These are phyloP conservation scores for Acorus calamus DNA, from an alignment of 106 monocot genomes.

Conservation along the genomic window DNA sequence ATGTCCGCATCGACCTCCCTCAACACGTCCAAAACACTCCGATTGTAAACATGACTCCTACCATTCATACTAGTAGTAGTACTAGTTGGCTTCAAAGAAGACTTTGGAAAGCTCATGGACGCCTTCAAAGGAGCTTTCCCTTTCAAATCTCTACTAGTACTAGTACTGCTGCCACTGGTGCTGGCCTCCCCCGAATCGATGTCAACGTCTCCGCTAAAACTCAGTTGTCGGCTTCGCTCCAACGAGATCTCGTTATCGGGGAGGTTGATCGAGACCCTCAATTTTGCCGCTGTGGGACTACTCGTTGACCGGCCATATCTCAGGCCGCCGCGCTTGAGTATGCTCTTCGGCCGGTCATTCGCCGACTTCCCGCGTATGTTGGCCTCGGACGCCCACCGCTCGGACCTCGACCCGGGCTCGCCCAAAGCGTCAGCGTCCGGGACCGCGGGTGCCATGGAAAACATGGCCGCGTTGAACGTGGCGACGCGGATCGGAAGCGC, in stretches of 20 bases:
- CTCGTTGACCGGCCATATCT: too few relatives aligned
- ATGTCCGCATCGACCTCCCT: constrained; percentile 70
- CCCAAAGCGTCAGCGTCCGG: not conserved
- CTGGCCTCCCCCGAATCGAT: not conserved
- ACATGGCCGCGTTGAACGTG: constrained; percentile 87
- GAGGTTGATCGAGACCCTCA: constrained; percentile 78
- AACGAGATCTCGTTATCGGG: constrained; percentile 72
- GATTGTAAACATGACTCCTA: not conserved
- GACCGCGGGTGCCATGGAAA: constrained; percentile 69
- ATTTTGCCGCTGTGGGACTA: constrained; percentile 13
- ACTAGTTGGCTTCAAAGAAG: constrained; percentile 15
- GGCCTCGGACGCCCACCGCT: not conserved
- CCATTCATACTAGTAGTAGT: constrained; percentile 14
- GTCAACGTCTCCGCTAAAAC: not conserved
- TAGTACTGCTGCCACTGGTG: not conserved
- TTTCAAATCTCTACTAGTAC: not conserved
- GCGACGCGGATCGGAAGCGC: constrained; percentile 36
- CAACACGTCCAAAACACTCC: constrained; percentile 76
- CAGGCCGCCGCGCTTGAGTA: constrained; percentile 29
- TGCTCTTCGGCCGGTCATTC: constrained; percentile 61
- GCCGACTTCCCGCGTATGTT: constrained; percentile 24
- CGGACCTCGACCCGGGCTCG: not conserved
- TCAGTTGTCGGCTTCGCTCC: constrained; percentile 20
- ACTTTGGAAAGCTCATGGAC: constrained; percentile 10
- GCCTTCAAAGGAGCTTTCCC: constrained; percentile 12